Evolutionary conservation across 192 early-diverging fungal genomes (phyloP), one percentile per base, ranked within the genome.

Genomic region (Entrophospora sp.): DNA sequence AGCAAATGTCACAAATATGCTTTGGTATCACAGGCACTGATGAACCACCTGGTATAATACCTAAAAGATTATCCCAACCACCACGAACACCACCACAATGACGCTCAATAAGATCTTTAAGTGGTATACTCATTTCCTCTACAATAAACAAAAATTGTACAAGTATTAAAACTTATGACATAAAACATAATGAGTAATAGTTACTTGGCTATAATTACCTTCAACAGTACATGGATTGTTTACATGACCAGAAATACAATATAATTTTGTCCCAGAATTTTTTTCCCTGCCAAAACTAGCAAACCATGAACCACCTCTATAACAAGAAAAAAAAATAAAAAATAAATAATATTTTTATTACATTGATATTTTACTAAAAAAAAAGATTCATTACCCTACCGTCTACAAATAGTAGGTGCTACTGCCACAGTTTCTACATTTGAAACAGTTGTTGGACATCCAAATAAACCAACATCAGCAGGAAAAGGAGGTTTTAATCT

Each of bases 371-470:
- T 18, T 16, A 32, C 5, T 24, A 62, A 48, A 27, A 13, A 44
- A 14, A 4, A 4, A 14, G 9, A 52, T 20, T 13, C 3, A 20
- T 34, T 34, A 53, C 18, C 18, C 5, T 57, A 55, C 53, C 67
- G 82, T 37, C 91, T 83, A 69, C 84, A 82, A 69, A 98, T 98
- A 30, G 94, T 95, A 20, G 96, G 96, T 22, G 96, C 94, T 9
- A 94, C 96, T 20, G 96, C 92, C n/a, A 98, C 90, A 49, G 96
- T 98, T 76, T 98, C 96, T 32, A 98, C 96, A 70, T 98, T 98
- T 32, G 93, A 88, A n/a, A 98, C 96, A n/a, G 96, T 98, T 14
- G 96, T 96, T 20, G 96, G 96, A 80, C 96, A 98, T 30, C 96
- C 96, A 67, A 98, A 98, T 40, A 98, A 82, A 64, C 96, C 96